Evolutionary conservation across 1,139 yeast species (phyloP).

Genomic region (Taiozyma sp.): DNA sequence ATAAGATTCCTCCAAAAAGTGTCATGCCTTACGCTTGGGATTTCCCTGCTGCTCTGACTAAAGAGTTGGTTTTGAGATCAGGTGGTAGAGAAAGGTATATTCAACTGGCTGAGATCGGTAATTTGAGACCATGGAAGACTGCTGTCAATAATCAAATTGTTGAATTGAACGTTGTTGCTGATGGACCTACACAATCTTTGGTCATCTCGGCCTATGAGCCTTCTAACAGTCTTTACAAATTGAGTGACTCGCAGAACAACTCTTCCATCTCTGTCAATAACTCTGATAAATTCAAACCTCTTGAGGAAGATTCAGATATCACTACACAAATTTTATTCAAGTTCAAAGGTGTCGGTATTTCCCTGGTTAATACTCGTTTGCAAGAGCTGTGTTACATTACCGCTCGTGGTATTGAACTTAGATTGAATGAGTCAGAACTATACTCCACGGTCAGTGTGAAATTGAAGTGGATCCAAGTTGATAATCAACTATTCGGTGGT

Average conservation of each 20-base stretch:
- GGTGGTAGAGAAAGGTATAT: constrained; percentile 75
- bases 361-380: constrained; percentile 64
- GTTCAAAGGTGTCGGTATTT: constrained; percentile 87
- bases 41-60: constrained; percentile 84
- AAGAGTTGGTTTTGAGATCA: constrained; percentile 70
- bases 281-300: constrained; percentile 55
- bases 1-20: constrained; percentile 80
- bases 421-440: constrained; percentile 79
- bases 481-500: constrained; percentile 87
- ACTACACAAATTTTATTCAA: constrained; percentile 56
- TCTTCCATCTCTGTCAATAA: constrained; percentile 32
- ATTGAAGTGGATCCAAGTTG: constrained; percentile 91
- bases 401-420: constrained; percentile 72
- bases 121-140: constrained; percentile 77
- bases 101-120: constrained; percentile 90
- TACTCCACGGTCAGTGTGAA: constrained; percentile 79
- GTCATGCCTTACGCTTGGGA: constrained; percentile 99
- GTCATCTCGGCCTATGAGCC: constrained; percentile 83
- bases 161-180: constrained; percentile 91
- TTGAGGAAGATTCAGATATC: constrained; percentile 66
- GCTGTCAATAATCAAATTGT: constrained; percentile 54
- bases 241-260: constrained; percentile 18
- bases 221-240: constrained; percentile 66
- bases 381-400: constrained; percentile 84
- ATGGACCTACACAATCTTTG: constrained; percentile 90